Conservation (phyloP, 441 rosid species). For the Cnidoscolus chayamansa region DNA sequence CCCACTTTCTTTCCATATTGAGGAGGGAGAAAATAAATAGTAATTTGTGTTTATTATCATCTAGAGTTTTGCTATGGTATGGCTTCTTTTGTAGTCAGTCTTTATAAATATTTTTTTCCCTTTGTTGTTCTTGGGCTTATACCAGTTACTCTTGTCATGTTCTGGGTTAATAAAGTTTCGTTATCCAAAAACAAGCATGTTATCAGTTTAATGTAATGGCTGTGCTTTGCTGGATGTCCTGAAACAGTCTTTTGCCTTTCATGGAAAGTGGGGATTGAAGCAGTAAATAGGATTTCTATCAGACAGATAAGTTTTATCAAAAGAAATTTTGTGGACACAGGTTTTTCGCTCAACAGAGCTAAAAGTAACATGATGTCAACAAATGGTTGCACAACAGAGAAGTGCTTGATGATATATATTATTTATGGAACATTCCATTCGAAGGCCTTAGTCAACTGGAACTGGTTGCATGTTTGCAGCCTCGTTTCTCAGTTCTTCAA, state of each 20-base stretch:
- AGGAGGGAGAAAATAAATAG: too few species aligned
- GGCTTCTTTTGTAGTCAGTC: too few species aligned
- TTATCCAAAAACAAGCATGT: too few species aligned
- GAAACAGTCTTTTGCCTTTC: neutral
- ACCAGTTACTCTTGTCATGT: too few species aligned
- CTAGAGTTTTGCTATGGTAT: too few species aligned
- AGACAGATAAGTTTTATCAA: neutral
- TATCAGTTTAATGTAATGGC: neutral
- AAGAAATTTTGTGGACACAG: neutral
- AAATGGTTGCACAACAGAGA: neutral
- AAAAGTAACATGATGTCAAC: neutral
- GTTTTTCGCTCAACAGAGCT: neutral
- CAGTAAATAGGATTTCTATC: neutral
- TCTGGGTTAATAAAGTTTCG: neutral
- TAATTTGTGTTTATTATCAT: too few species aligned
- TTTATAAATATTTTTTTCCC: too few species aligned
- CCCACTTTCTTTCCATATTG: too few species aligned
- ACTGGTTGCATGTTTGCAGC: conserved; percentile 91
- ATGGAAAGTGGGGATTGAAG: neutral
- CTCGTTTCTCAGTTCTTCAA: conserved; percentile 74
- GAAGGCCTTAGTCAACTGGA: conserved; percentile 52
- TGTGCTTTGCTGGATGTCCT: neutral
- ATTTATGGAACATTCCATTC: neutral
- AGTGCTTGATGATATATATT: neutral
- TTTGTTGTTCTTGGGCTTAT: too few species aligned